Percentiles rank a stretch among this genome's conserved stretches.
Conservation (phyloP, 1,284 basidiomycete species). For the Golubevia sp. region DNA sequence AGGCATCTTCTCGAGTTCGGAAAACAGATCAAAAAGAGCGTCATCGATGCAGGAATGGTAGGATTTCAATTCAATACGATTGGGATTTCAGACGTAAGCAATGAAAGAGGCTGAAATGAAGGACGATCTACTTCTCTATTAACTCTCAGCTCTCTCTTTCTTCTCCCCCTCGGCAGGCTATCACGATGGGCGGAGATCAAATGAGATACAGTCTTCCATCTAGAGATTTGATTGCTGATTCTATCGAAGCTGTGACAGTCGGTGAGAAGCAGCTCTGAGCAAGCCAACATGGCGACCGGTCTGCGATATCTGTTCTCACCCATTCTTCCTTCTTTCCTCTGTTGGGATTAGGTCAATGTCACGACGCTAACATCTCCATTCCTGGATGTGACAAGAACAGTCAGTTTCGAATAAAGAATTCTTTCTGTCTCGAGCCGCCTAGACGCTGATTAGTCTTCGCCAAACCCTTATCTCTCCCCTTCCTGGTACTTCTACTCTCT, state of each 20-base stretch:
- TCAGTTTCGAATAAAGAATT: slow-evolving; percentile 20
- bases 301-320: slow-evolving; percentile 63
- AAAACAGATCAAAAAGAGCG: slow-evolving; percentile 30
- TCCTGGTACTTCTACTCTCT: too few relatives aligned
- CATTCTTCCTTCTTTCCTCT: background rate
- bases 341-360: slow-evolving; percentile 65
- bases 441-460: too few relatives aligned
- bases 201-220: slow-evolving; percentile 87
- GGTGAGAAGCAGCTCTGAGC: too few relatives aligned
- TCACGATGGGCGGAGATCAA: slow-evolving; percentile 33
- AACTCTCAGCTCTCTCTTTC: too few relatives aligned
- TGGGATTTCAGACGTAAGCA: slow-evolving; percentile 29
- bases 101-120: too few relatives aligned
- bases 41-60: slow-evolving; percentile 24
- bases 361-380: slow-evolving; percentile 77
- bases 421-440: too few relatives aligned
- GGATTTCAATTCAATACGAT: slow-evolving; percentile 45
- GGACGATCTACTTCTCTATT: too few relatives aligned
- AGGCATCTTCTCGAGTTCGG: slow-evolving; percentile 28
- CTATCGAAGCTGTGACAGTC: slow-evolving; percentile 73
- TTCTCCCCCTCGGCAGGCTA: slow-evolving; percentile 6
- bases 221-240: slow-evolving; percentile 87
- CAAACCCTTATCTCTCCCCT: too few relatives aligned
- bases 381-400: slow-evolving; percentile 81
- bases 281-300: too few relatives aligned